Evolutionary conservation across 305 asterid genomes (phyloP).

Genomic region (Fraxinus sp.): DNA sequence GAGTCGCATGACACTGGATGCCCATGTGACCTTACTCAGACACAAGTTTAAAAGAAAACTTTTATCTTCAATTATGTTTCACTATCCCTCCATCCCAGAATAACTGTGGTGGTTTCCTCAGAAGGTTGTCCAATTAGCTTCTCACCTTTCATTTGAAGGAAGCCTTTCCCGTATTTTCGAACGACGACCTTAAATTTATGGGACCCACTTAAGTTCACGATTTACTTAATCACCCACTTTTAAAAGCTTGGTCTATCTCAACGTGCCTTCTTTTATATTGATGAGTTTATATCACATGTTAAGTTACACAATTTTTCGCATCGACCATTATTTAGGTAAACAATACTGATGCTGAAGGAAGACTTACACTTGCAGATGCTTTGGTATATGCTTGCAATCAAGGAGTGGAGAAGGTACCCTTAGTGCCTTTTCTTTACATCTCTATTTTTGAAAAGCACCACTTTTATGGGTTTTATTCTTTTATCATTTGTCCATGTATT

Average conservation of each 20-base stretch:
- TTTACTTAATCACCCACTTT: background rate
- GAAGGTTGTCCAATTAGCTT: background rate
- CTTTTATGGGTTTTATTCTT: background rate
- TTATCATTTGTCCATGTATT: background rate
- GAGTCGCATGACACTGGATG: background rate
- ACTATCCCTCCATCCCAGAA: background rate
- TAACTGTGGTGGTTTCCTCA: background rate
- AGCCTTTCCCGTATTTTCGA: background rate
- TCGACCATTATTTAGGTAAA: constrained; percentile 55
- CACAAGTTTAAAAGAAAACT: background rate
- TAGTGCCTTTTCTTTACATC: constrained; percentile 4
- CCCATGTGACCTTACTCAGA: background rate
- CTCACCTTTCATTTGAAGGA: background rate
- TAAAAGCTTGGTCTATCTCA: background rate
- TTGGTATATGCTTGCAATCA: constrained; percentile 92
- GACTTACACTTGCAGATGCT: constrained; percentile 98
- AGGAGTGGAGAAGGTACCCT: constrained; percentile 86
- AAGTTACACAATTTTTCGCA: background rate
- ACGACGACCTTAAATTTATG: background rate
- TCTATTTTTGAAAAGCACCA: background rate
- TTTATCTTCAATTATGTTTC: background rate
- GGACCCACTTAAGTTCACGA: background rate
- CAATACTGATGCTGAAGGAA: constrained; percentile 97
- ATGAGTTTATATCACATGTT: background rate
- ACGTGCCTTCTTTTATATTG: background rate